phyloP scores from a whole-genome alignment of 768 basidiomycete species.

The Podaxis sp. region DNA sequence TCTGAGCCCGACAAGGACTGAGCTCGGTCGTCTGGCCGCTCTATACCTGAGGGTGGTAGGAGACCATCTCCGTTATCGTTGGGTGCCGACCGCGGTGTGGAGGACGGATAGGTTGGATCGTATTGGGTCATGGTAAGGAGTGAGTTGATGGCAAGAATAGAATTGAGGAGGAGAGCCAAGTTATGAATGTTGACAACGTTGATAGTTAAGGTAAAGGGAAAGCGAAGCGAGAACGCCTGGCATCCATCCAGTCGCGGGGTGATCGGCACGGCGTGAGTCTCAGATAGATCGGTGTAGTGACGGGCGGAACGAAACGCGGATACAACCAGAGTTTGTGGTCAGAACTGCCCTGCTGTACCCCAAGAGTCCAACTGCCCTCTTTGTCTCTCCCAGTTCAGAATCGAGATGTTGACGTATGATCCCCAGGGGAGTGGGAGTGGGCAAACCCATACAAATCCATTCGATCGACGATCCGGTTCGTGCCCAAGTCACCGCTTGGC shows the following conservation, averaged over 20 bases:
- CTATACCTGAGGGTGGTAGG: slow-evolving; percentile 14
- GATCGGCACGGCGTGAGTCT: slow-evolving; percentile 43
- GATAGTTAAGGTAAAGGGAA: slow-evolving; percentile 16
- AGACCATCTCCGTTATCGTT: slow-evolving; percentile 4
- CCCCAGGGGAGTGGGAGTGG: slow-evolving; percentile 33
- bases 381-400: slow-evolving; percentile 36
- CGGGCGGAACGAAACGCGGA: slow-evolving; percentile 44
- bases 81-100: slow-evolving; percentile 1
- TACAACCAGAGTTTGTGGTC: slow-evolving; percentile 34
- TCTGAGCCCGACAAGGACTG: slow-evolving; percentile 55
- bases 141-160: slow-evolving; percentile 14
- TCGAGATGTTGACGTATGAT: slow-evolving; percentile 42
- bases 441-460: slow-evolving; percentile 34
- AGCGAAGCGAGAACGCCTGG: slow-evolving; percentile 17
- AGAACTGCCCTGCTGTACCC: slow-evolving; percentile 34
- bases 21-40: slow-evolving; percentile 41
- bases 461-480: slow-evolving; percentile 46
- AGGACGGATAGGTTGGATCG: slow-evolving; percentile 10
- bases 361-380: slow-evolving; percentile 30
- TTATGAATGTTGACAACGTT: slow-evolving; percentile 18
- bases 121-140: slow-evolving; percentile 15
- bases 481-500: slow-evolving; percentile 43
- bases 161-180: slow-evolving; percentile 12
- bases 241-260: slow-evolving; percentile 28
- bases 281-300: slow-evolving; percentile 37